Evolutionary conservation across 768 basidiomycete genomes (phyloP), one percentile per base, ranked within the genome.

Genomic region (Boletellus ananiceps): DNA sequence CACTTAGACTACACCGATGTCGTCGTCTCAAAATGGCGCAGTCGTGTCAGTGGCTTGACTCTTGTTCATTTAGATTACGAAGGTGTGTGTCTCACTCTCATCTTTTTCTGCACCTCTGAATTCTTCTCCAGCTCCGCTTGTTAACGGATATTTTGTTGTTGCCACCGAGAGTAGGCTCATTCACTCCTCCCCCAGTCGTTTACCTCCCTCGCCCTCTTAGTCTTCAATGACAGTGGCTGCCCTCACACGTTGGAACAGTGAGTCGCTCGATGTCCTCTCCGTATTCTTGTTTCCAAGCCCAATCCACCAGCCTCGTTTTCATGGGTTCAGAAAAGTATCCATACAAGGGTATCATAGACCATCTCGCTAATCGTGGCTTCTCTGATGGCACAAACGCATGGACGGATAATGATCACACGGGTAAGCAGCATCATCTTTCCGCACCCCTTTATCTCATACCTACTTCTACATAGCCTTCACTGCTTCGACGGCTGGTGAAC

Each of bases 171-270:
- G 92, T 91, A 61, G 44, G 82, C 61, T 33, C 11, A 8, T 40
- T 38, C 5, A 5, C 9, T 35, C 12, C 7, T 16, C 18, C 33
- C 15, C 4, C 18, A 21, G 8, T 31, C 6, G 15, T 42, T 19
- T 1, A 11, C 2, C n/a, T 16, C 29, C 45, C 45, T 57, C 47
- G 59, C 35, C 7, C 19, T 40, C 32, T 19, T 48, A 94, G 93
- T 94, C 64, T 95, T 96, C 69, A 77, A 95, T 69, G 94, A 96
- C 63, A 87, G 83, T 43, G 95, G 95, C 49, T 88, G 94, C 60
- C 95, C 95, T 3, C 95, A 97, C 68, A 97, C 95, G 1, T 73
- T 98, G 34, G 95, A 97, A 70, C 94, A 97, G 90, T 92, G 62
- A 62, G 86, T 72, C 32, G 29, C 31, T 32, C 32, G 33, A 33